Evolutionary conservation across 257 asterid species (phyloP).

Genomic region (Leptodermis oblonga): DNA sequence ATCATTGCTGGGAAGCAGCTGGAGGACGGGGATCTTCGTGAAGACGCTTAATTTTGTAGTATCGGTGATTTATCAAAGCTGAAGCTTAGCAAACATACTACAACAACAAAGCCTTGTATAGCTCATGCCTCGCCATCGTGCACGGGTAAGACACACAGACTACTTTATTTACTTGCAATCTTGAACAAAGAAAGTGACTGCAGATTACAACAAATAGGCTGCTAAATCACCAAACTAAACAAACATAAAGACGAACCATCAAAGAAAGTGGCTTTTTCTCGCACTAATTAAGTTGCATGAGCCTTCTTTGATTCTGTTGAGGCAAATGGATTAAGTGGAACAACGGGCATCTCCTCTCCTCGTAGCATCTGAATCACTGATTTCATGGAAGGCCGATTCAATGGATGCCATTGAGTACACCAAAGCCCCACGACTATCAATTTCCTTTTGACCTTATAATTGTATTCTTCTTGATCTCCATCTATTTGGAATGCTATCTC

Average conservation of each 20-base stretch:
- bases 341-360: slow-evolving; percentile 18
- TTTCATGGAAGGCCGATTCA: slow-evolving; percentile 6
- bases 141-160: no score
- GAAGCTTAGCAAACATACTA: no score
- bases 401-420: slow-evolving; percentile 39
- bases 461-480: slow-evolving; percentile 6
- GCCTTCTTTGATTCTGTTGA: neutral
- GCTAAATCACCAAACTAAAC: neutral
- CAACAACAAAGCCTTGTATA: no score
- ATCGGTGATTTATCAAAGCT: no score
- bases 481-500: slow-evolving; percentile 40
- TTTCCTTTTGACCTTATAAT: slow-evolving; percentile 15
- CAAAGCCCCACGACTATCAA: slow-evolving; percentile 28
- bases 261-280: neutral
- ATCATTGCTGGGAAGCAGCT: no score
- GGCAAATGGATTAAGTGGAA: slow-evolving; percentile 30
- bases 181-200: neutral
- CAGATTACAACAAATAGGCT: neutral
- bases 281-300: neutral
- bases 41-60: no score
- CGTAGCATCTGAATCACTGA: slow-evolving; percentile 32
- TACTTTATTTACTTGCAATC: no score
- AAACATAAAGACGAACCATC: neutral
- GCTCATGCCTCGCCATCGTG: no score
- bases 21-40: no score